Base-by-base conservation (phyloP, 495 filamentous ascomycete species). In the Penicillium chermesinum region DNA sequence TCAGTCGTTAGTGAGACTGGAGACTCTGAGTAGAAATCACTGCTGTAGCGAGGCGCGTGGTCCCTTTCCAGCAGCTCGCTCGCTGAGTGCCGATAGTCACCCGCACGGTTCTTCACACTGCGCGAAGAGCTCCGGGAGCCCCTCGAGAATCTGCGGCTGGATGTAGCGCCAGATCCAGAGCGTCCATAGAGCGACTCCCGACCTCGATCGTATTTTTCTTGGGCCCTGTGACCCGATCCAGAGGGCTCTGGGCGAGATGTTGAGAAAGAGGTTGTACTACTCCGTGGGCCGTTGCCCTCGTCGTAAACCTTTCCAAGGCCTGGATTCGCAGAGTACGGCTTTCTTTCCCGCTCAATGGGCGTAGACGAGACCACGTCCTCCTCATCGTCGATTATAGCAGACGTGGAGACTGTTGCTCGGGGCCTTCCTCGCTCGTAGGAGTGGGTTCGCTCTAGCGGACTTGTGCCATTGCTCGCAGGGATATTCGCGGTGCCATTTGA, bases 271-370 rank as follows among this genome's bases (percentile, higher is more conserved):
- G 46, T 50, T 10, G 57, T 61, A 37, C 57, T 57, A n/a, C 55
- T 61, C 30, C 57, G 65, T 17, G 53, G 16, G 14, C 42, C 27
- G 25, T 43, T 30, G 7, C 48, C 12, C 12, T 72, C 75, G 4
- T 76, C 72, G 46, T 81, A 79, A 1, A 67, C 50, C 53, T 80
- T 83, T 12, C 81, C 81, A 13, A 69, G 65, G 7, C 80, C 81
- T 1, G 79, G 77, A 16, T 74, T 67, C 1, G 74, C 75, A 8
- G 54, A 64, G 54, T 85, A 85, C 0, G 82, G 82, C 41, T 84
- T 82, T 44, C 82, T 68, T 50, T 84, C 78, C 5, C 82, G 77
- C 57, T 85, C 82, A 19, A 84, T 74, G 0, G 77, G 75, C 1
- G 70, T 65, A 7, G 74, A 54, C 1, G 69, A 58, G n/a, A 64